These are phyloP conservation scores for Claviceps africana DNA, from an alignment of 2,329 filamentous ascomycete species.

Conservation along the genomic window DNA sequence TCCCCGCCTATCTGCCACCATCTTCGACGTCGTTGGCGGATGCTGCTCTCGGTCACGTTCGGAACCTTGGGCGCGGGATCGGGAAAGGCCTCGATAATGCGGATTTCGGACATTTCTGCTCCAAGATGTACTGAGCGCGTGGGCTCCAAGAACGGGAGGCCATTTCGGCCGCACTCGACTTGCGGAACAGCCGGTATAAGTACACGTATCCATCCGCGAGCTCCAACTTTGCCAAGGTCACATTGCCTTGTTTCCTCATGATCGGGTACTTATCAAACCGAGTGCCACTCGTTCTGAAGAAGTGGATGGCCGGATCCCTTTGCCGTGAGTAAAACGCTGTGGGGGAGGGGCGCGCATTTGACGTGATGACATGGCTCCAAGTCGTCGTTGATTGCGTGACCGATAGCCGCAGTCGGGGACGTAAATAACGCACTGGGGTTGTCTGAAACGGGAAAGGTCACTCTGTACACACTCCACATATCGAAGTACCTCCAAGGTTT, in stretches of 20 bases:
- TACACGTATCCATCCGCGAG: neutral
- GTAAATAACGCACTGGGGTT: too few relatives aligned
- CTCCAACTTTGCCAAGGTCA: neutral
- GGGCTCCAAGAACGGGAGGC: neutral
- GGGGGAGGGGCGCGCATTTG: neutral
- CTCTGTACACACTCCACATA: too few relatives aligned
- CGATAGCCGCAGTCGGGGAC: neutral
- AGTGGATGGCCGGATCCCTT: neutral
- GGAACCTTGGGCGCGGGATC: neutral
- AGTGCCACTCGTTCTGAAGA: neutral
- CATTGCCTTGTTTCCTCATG: neutral
- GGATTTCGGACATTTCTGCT: slow-evolving; percentile 1
- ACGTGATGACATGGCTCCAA: neutral
- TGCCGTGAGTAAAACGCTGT: neutral
- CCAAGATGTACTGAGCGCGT: neutral
- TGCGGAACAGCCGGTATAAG: neutral
- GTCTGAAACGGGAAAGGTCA: too few relatives aligned
- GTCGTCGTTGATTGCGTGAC: slow-evolving; percentile 4
- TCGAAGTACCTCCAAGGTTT: too few relatives aligned
- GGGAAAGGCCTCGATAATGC: neutral
- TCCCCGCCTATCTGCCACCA: slow-evolving; percentile 5
- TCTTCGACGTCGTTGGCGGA: neutral
- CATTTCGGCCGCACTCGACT: neutral
- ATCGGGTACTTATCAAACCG: neutral
- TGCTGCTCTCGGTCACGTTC: neutral